Percentiles rank a stretch among this genome's conserved stretches.
Conservation (phyloP, 805 yeast genomes). For the Hanseniaspora valbyensis region DNA sequence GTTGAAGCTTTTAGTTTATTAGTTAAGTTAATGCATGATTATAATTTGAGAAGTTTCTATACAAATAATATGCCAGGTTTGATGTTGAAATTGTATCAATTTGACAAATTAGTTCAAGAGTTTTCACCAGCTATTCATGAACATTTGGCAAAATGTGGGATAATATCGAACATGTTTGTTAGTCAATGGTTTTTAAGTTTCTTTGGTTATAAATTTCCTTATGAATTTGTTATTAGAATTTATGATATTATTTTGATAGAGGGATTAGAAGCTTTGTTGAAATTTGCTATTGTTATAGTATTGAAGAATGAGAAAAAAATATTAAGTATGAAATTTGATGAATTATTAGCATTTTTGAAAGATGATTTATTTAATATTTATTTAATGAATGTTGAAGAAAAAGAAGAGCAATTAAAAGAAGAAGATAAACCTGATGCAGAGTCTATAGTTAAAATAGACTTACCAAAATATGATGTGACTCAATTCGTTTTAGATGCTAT, state of each 20-base stretch:
- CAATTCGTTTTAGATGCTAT: slow-evolving; percentile 70
- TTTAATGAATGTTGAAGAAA: neutral
- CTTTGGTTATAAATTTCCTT: slow-evolving; percentile 89
- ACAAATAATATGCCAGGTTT: slow-evolving; percentile 90
- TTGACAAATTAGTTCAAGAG: slow-evolving; percentile 77
- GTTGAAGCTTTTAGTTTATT: slow-evolving; percentile 76
- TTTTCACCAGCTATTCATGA: slow-evolving; percentile 56
- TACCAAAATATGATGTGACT: slow-evolving; percentile 45
- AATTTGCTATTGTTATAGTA: slow-evolving; percentile 76
- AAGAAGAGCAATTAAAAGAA: slow-evolving; percentile 11
- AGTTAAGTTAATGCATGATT: slow-evolving; percentile 71
- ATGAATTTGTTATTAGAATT: slow-evolving; percentile 75
- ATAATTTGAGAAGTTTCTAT: slow-evolving; percentile 66
- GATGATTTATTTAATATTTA: slow-evolving; percentile 54
- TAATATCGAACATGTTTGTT: slow-evolving; percentile 89
- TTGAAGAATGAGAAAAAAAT: slow-evolving; percentile 51
- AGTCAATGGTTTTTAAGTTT: slow-evolving; percentile 95
- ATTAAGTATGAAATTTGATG: slow-evolving; percentile 59
- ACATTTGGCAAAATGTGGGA: slow-evolving; percentile 77
- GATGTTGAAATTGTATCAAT: slow-evolving; percentile 73
- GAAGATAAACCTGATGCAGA: neutral
- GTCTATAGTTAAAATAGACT: slow-evolving; percentile 11
- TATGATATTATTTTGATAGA: slow-evolving; percentile 82
- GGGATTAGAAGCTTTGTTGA: slow-evolving; percentile 76
- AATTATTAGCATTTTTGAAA: slow-evolving; percentile 63